Percentiles rank a stretch among this genome's conserved stretches.
These are phyloP conservation scores for Magnusiomyces clavatus DNA, from an alignment of 1,139 yeast species.

Conservation along the genomic window DNA sequence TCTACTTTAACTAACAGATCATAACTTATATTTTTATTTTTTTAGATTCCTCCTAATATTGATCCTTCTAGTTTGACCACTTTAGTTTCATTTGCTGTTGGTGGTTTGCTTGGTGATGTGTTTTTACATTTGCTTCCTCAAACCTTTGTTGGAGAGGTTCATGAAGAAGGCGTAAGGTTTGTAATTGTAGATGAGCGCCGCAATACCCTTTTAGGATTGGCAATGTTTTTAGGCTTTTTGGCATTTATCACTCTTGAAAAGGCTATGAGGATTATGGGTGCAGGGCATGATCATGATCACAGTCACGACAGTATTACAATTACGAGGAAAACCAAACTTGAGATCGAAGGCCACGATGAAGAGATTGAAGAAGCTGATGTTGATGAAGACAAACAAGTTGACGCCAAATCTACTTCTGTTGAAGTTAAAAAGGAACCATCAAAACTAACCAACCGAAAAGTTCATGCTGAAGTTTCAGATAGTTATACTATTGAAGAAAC, in stretches of 20 bases:
- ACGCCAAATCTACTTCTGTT: conserved; percentile 15
- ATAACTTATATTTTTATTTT: neutral
- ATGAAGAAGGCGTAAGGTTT: conserved; percentile 36
- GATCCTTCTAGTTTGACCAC: conserved; percentile 41
- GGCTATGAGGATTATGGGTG: conserved; percentile 42
- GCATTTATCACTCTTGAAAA: conserved; percentile 52
- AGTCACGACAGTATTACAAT: conserved; percentile 37
- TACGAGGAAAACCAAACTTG: conserved; percentile 21
- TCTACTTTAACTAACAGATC: neutral
- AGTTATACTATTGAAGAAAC: conserved; percentile 10
- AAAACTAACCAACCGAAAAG: conserved; percentile 7
- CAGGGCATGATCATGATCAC: conserved; percentile 30
- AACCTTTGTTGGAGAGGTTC: conserved; percentile 45
- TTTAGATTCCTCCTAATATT: conserved; percentile 40
- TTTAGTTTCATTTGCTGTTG: conserved; percentile 60
- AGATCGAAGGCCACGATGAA: conserved; percentile 14
- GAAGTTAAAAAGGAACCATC: conserved; percentile 10
- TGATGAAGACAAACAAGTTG: conserved; percentile 21
- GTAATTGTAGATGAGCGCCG: conserved; percentile 43
- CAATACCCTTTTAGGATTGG: conserved; percentile 42
- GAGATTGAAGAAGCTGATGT: conserved; percentile 18
- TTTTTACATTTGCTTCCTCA: conserved; percentile 61
- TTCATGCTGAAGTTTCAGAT: conserved; percentile 10
- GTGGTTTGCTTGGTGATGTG: conserved; percentile 63
- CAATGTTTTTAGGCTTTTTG: conserved; percentile 50